Conservation (phyloP, 2,329 filamentous ascomycete species). For the Thelonectria blattea region DNA sequence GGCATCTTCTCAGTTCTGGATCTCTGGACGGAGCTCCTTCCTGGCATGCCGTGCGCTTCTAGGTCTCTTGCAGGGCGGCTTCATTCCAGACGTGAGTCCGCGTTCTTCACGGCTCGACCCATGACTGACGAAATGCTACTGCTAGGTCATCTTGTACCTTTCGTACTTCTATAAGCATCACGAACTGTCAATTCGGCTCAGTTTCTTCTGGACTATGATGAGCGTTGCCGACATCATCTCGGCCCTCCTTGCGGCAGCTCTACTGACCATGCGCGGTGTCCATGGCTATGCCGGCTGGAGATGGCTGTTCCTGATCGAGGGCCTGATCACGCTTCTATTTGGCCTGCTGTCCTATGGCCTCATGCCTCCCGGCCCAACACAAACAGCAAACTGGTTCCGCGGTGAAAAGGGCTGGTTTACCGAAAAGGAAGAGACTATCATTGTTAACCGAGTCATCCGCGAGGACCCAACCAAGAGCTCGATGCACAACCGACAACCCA, state of each 20-base stretch:
- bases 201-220: conserved; percentile 51
- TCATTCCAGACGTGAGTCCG: conserved; percentile 14
- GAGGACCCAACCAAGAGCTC: conserved; percentile 66
- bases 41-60: conserved; percentile 15
- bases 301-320: conserved; percentile 63
- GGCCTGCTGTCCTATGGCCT: conserved; percentile 60
- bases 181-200: conserved; percentile 40
- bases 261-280: conserved; percentile 50
- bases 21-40: conserved; percentile 12
- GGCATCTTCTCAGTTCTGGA: conserved; percentile 42
- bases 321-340: conserved; percentile 51
- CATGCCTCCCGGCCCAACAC: conserved; percentile 52
- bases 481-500: conserved; percentile 66
- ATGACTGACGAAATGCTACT: conserved; percentile 13
- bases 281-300: conserved; percentile 47
- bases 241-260: conserved; percentile 46
- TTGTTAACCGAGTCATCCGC: conserved; percentile 63
- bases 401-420: conserved; percentile 65
- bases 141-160: conserved; percentile 60
- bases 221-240: conserved; percentile 48
- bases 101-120: not conserved
- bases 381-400: conserved; percentile 20
- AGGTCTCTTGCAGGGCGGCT: conserved; percentile 16
- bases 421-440: conserved; percentile 63
- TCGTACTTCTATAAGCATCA: conserved; percentile 68